Conservation (phyloP, 495 filamentous ascomycete genomes). For the Lophiotrema nucula region DNA sequence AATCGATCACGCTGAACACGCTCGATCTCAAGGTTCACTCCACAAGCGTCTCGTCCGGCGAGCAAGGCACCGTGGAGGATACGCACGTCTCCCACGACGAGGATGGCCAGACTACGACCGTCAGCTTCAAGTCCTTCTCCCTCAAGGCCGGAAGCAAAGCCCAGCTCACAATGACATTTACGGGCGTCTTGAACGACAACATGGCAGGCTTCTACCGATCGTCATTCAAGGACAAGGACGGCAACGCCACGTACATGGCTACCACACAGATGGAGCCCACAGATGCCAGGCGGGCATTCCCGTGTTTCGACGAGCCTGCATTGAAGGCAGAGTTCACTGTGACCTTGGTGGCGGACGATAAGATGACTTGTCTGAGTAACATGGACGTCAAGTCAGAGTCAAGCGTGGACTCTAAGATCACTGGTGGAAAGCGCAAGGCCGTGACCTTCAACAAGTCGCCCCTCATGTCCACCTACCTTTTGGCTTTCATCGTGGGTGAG, state of each 20-base stretch:
- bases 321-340: constrained; percentile 73
- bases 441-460: constrained; percentile 74
- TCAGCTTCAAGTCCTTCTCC: constrained; percentile 57
- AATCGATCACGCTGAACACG: constrained; percentile 82
- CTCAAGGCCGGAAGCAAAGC: constrained; percentile 60
- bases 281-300: constrained; percentile 71
- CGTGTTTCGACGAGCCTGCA: constrained; percentile 76
- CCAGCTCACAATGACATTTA: constrained; percentile 65
- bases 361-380: constrained; percentile 74
- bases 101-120: constrained; percentile 60
- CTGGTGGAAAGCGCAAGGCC: constrained; percentile 59
- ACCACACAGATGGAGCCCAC: constrained; percentile 84
- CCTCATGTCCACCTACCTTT: constrained; percentile 74
- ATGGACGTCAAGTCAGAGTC: constrained; percentile 72
- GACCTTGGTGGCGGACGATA: constrained; percentile 70
- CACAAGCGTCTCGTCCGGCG: constrained; percentile 61
- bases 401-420: constrained; percentile 56
- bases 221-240: constrained; percentile 66
- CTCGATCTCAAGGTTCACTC: constrained; percentile 81
- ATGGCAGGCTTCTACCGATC: constrained; percentile 83
- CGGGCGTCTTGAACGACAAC: constrained; percentile 70
- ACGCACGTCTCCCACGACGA: constrained; percentile 61
- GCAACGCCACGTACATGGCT: constrained; percentile 62
- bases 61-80: constrained; percentile 54
- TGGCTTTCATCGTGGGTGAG: constrained; percentile 75